A percentile compares a stretch with the other conserved stretches of the same genome.
Evolutionary conservation across 2,329 filamentous ascomycete genomes (phyloP).

Genomic region (Clonostachys rosea): DNA sequence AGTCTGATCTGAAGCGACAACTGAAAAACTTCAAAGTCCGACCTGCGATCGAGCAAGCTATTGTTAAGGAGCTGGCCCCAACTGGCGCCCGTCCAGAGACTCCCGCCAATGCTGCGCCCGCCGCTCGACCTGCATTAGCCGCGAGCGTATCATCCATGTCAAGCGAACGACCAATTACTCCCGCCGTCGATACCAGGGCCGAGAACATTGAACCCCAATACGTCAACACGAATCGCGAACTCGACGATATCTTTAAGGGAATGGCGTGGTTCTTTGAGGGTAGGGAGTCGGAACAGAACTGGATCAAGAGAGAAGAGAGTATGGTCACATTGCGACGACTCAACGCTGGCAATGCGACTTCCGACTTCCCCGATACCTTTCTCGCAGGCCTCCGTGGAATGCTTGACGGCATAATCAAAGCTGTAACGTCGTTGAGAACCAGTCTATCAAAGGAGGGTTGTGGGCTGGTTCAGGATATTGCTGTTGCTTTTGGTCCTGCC

Average conservation of each 20-base stretch:
- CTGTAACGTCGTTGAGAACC: slow-evolving; percentile 76
- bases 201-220: slow-evolving; percentile 76
- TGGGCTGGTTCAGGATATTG: slow-evolving; percentile 78
- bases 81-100: slow-evolving; percentile 30
- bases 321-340: slow-evolving; percentile 72
- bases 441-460: slow-evolving; percentile 88
- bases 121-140: slow-evolving; percentile 36
- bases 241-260: slow-evolving; percentile 81
- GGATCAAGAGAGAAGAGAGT: slow-evolving; percentile 80
- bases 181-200: slow-evolving; percentile 57
- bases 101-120: slow-evolving; percentile 31
- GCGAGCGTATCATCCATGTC: slow-evolving; percentile 44
- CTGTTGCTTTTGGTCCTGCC: slow-evolving; percentile 67
- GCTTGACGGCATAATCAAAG: slow-evolving; percentile 85
- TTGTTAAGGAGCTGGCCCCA: slow-evolving; percentile 65
- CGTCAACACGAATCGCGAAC: slow-evolving; percentile 76
- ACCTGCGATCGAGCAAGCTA: slow-evolving; percentile 78
- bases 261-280: slow-evolving; percentile 84
- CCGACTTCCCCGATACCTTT: slow-evolving; percentile 70
- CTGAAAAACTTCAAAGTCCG: slow-evolving; percentile 80
- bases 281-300: slow-evolving; percentile 86
- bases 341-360: slow-evolving; percentile 76
- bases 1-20: slow-evolving; percentile 84
- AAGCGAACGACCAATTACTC: slow-evolving; percentile 52
- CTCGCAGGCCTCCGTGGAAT: slow-evolving; percentile 66